Evolutionary conservation across 768 basidiomycete genomes (phyloP).

Genomic region (Amanita thiersii): DNA sequence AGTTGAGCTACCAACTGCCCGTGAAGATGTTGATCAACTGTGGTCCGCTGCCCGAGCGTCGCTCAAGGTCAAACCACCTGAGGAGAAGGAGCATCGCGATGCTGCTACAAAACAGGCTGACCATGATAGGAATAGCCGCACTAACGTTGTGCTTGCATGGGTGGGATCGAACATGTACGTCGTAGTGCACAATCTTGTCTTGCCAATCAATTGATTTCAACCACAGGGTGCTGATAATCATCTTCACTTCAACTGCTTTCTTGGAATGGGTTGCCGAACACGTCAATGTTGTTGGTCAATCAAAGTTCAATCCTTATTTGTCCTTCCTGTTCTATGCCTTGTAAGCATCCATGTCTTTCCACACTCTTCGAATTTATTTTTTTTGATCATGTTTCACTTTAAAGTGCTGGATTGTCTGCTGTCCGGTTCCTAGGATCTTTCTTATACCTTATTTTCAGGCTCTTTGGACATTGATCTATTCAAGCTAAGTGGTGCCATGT

Average conservation of each 20-base stretch:
- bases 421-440: constrained; percentile 76
- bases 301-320: constrained; percentile 84
- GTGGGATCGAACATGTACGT: constrained; percentile 77
- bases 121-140: constrained; percentile 75
- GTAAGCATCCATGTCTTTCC: constrained; percentile 21
- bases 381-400: neutral
- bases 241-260: constrained; percentile 75
- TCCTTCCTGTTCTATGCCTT: constrained; percentile 67
- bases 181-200: constrained; percentile 8
- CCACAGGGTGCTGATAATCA: constrained; percentile 56
- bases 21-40: constrained; percentile 83
- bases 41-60: constrained; percentile 74
- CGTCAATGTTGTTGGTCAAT: constrained; percentile 37
- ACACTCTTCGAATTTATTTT: neutral
- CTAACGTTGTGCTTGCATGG: constrained; percentile 80
- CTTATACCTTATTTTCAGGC: constrained; percentile 70
- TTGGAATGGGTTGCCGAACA: constrained; percentile 60
- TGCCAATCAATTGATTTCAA: constrained; percentile 8
- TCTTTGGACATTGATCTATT: constrained; percentile 17
- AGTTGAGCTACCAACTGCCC: constrained; percentile 72
- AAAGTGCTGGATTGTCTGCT: constrained; percentile 70
- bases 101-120: constrained; percentile 87
- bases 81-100: constrained; percentile 75
- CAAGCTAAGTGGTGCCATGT: neutral
- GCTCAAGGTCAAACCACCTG: constrained; percentile 58